phyloP scores from a whole-genome alignment of 306 rosid species.

The Castanea sativa region DNA sequence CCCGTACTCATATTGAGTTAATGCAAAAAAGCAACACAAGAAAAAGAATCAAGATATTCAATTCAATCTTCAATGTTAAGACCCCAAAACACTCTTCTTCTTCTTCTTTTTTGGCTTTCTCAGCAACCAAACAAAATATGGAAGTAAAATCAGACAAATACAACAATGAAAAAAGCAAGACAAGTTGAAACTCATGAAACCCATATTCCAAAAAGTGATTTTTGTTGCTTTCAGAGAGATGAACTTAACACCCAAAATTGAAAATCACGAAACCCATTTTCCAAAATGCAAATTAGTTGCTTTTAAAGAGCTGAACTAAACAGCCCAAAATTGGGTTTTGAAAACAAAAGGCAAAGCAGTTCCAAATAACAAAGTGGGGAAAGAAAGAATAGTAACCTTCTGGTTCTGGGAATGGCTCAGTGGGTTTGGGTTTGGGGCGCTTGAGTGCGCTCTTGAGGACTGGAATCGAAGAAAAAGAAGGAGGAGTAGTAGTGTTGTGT shows the following conservation, averaged over 20 bases:
- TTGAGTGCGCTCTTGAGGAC: conserved; percentile 82
- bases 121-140: background rate
- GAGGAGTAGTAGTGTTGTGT: too few relatives aligned
- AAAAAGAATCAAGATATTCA: background rate
- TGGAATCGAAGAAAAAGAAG: conserved; percentile 33
- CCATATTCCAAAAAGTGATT: background rate
- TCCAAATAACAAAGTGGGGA: background rate
- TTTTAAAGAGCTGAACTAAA: too few relatives aligned
- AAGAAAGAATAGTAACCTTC: conserved; percentile 43
- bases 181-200: background rate
- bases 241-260: background rate
- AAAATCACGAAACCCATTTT: too few relatives aligned
- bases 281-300: too few relatives aligned
- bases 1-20: background rate
- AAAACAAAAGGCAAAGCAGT: background rate
- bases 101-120: background rate
- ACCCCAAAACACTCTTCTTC: background rate
- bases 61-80: background rate
- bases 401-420: conserved; percentile 42
- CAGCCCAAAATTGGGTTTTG: background rate
- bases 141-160: background rate
- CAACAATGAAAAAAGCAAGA: background rate
- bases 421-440: conserved; percentile 66
- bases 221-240: background rate
- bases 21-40: background rate